phyloP scores from a whole-genome alignment of 768 basidiomycete species.

The Rhodotorula graminis region DNA sequence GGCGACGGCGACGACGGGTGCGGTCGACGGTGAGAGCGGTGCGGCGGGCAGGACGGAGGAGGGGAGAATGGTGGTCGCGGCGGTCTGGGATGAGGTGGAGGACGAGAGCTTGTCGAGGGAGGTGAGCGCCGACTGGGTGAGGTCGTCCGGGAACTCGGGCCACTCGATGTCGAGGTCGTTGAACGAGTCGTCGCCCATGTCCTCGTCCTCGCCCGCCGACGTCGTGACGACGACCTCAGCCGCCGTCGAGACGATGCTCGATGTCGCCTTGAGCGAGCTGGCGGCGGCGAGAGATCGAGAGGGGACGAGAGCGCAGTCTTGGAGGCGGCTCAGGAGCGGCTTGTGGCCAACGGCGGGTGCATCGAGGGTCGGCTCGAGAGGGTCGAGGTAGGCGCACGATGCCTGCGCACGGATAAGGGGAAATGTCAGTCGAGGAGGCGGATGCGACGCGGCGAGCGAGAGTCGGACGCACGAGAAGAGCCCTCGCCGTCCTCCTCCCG shows the following conservation, averaged over 20 bases:
- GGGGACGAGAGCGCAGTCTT: background rate
- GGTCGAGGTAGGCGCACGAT: constrained; percentile 24
- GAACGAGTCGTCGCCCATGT: constrained; percentile 9
- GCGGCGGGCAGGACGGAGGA: background rate
- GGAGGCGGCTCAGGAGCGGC: constrained; percentile 5
- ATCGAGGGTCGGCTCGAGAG: background rate
- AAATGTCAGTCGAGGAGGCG: no score
- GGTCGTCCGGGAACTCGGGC: background rate
- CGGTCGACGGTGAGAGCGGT: background rate
- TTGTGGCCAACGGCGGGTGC: background rate
- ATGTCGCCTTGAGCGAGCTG: background rate
- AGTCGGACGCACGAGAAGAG: constrained; percentile 7
- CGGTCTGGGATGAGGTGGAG: background rate
- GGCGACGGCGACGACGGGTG: background rate
- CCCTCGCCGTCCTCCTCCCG: constrained; percentile 6
- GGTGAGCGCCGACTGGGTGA: background rate
- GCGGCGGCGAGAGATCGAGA: background rate
- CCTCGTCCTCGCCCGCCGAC: constrained; percentile 7
- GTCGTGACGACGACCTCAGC: background rate
- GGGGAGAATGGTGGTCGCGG: background rate
- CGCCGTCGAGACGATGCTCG: background rate
- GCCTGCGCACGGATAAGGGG: constrained; percentile 3
- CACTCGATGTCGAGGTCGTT: constrained; percentile 1
- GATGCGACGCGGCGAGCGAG: no score
- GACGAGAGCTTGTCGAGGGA: background rate